Base-by-base conservation (phyloP, 768 basidiomycete species). In the Boletus reticulatus region DNA sequence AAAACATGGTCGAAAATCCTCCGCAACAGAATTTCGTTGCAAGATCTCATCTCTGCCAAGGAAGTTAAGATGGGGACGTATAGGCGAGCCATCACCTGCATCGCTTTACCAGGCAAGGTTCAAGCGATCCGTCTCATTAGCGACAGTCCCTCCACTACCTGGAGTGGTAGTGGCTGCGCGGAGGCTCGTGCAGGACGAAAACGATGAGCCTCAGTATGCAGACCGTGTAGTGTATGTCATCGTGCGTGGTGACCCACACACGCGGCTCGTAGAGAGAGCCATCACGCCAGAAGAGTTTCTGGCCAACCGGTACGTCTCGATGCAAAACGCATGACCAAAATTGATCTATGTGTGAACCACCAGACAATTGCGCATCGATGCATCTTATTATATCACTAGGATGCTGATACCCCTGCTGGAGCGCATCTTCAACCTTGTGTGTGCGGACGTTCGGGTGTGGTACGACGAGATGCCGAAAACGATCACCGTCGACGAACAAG, bases 151-250 rank as follows among this genome's bases (percentile, higher is more conserved):
- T 0, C 97, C 95, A 1, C 94, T 92, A 7, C 94, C 97, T n/a
- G 97, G 94, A 0, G 95, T 85, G 7, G 81, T 85, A 2, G 87
- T 98, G 14, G 94, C 94, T 9, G n/a, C n/a, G n/a, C n/a, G n/a
- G 29, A 81, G 84, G 52, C 81, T 88, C 71, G 61, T 87, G 14
- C 67, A 82, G 43, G 95, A 98, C 69, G 84, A 85, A 1, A 84
- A 86, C 24, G 82, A 88, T 48, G 95, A 97, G 66, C 80, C 89
- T 1, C 92, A 95, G 62, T 97, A 98, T 65, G 92, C 91, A 17
- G 94, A 99, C 62, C 85, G 96, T 29, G 83, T 98, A 1, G 92
- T 93, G 1, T 98, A 98, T 66, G 82, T 98, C 46, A 92, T 99
- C 47, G 76, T 79, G 16, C 77, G 82, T 42, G 86, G 90, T 6